Percentiles rank a stretch among this genome's conserved stretches.
Conservation (phyloP, 1,139 yeast species). For the Pichia sp. region DNA sequence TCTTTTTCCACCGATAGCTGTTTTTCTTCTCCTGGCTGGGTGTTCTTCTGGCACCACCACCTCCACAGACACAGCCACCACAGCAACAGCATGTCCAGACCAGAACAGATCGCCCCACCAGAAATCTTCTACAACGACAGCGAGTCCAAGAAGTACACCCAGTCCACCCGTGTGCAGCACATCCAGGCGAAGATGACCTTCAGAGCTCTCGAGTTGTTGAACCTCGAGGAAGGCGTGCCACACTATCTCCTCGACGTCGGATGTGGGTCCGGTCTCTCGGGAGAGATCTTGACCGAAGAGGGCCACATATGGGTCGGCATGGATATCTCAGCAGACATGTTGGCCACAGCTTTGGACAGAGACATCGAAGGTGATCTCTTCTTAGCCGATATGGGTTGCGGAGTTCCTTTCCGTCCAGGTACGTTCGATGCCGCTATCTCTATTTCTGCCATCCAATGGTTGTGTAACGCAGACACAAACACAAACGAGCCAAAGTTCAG, state of each 20-base stretch:
- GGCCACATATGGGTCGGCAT: conserved; percentile 96
- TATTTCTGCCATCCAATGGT: conserved; percentile 96
- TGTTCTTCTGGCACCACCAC: too few species aligned
- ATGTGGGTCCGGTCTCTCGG: conserved; percentile 96
- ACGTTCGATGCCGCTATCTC: conserved; percentile 97
- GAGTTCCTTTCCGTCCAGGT: conserved; percentile 95
- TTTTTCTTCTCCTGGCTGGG: background rate
- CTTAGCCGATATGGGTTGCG: conserved; percentile 89
- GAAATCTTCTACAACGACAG: conserved; percentile 91
- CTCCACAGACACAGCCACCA: background rate
- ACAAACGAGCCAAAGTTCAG: conserved; percentile 86
- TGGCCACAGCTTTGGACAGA: conserved; percentile 90
- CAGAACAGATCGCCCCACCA: conserved; percentile 97
- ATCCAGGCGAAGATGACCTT: conserved; percentile 98
- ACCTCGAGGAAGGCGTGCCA: conserved; percentile 58
- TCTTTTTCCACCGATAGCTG: background rate
- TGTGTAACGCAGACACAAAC: conserved; percentile 90
- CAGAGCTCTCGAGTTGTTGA: conserved; percentile 84
- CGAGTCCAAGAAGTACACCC: conserved; percentile 87
- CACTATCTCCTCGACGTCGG: conserved; percentile 88
- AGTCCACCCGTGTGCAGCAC: conserved; percentile 94
- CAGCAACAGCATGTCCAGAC: conserved; percentile 90
- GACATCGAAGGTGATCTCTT: conserved; percentile 93
- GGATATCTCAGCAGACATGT: conserved; percentile 96
- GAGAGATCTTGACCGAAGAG: conserved; percentile 91